Evolutionary conservation across 2,329 filamentous ascomycete species (phyloP).

Genomic region (Botrytis porri): DNA sequence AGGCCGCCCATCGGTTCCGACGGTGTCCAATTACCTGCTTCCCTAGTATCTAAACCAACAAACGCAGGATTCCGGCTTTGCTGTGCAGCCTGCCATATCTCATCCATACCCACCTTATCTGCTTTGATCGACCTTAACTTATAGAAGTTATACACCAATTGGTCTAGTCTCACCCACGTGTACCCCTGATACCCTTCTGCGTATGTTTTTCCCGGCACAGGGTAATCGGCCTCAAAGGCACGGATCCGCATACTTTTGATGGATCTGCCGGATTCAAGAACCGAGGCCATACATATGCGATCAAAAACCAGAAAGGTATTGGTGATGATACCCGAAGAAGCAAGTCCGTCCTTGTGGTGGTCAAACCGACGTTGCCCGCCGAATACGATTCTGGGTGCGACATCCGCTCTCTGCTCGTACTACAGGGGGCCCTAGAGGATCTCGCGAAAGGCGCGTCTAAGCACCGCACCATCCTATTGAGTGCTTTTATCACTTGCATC

Average conservation of each 20-base stretch:
- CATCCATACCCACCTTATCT: too few relatives aligned
- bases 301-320: constrained; percentile 13
- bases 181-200: background rate
- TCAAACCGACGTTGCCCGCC: background rate
- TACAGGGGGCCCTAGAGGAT: background rate
- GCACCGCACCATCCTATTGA: too few relatives aligned
- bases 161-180: background rate
- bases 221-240: background rate
- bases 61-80: too few relatives aligned
- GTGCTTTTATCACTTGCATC: too few relatives aligned
- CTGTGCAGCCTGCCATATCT: too few relatives aligned
- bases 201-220: background rate
- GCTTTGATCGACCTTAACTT: background rate
- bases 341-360: background rate
- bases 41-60: too few relatives aligned
- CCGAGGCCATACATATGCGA: background rate
- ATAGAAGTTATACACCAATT: constrained; percentile 21
- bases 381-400: background rate
- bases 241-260: background rate
- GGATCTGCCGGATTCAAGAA: background rate
- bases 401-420: background rate
- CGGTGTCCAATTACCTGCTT: too few relatives aligned
- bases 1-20: too few relatives aligned
- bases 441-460: background rate
- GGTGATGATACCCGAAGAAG: background rate